phyloP scores from a whole-genome alignment of 768 basidiomycete species.

The Wakefieldia striispora region DNA sequence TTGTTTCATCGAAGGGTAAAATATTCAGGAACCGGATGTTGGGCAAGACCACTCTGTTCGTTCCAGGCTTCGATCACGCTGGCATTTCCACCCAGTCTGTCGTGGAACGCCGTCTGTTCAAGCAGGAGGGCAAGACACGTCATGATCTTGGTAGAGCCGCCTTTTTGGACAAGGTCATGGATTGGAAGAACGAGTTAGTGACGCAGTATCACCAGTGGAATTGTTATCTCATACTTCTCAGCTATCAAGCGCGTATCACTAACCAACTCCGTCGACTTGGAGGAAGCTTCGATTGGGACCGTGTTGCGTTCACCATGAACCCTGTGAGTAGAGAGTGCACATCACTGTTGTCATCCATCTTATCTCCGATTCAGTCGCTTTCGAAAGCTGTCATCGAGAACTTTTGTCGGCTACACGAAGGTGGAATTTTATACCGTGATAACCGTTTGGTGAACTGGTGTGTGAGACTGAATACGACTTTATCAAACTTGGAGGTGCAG shows the following conservation, averaged over 20 bases:
- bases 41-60: constrained; percentile 85
- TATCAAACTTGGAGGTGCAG: constrained; percentile 95
- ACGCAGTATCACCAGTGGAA: background rate
- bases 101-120: constrained; percentile 90
- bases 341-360: background rate
- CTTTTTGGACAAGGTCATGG: constrained; percentile 88
- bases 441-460: constrained; percentile 99
- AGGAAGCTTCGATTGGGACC: constrained; percentile 92
- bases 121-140: constrained; percentile 74
- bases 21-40: constrained; percentile 86
- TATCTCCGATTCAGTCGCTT: constrained; percentile 44
- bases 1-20: background rate
- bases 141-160: constrained; percentile 94
- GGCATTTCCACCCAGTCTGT: constrained; percentile 98
- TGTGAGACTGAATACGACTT: constrained; percentile 89
- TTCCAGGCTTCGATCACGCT: constrained; percentile 95
- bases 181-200: constrained; percentile 95
- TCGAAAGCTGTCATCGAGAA: constrained; percentile 89
- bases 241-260: constrained; percentile 92
- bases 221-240: constrained; percentile 28
- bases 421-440: constrained; percentile 90
- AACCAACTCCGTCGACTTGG: constrained; percentile 86
- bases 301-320: constrained; percentile 95
- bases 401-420: constrained; percentile 89
- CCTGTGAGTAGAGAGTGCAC: constrained; percentile 47